These are phyloP conservation scores for Phytopythium boreale DNA, from an alignment of 352 stramenopile species.

Conservation along the genomic window DNA sequence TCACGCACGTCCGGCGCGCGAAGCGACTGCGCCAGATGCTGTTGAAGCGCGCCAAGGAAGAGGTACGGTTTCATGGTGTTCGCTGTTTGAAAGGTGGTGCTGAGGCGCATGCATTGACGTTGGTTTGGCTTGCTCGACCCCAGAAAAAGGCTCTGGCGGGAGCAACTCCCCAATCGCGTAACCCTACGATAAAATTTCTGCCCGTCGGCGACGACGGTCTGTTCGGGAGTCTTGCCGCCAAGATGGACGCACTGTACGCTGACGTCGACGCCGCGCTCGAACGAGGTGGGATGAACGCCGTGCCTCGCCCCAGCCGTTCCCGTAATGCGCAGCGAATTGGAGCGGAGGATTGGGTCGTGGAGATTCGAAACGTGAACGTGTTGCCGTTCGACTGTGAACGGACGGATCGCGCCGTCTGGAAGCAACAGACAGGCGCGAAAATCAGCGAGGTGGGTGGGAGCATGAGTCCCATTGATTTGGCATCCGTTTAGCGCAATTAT, in stretches of 20 bases:
- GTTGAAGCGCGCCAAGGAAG: neutral
- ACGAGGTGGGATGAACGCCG: neutral
- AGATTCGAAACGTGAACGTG: neutral
- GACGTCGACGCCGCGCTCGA: neutral
- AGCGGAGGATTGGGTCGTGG: neutral
- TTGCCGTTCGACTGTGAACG: neutral
- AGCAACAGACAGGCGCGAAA: neutral
- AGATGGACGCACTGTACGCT: neutral
- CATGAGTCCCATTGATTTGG: neutral
- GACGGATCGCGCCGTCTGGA: neutral
- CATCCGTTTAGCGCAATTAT: neutral
- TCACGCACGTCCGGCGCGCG: neutral
- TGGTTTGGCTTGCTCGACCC: neutral
- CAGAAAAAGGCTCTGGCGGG: neutral
- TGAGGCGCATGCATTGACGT: neutral
- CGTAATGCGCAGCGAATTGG: neutral
- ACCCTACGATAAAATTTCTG: neutral
- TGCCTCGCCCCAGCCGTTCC: neutral
- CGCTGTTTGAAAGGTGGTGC: neutral
- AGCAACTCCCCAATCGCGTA: neutral
- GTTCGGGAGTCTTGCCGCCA: neutral
- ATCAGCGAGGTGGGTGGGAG: neutral
- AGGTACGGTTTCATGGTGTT: neutral
- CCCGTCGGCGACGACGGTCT: neutral
- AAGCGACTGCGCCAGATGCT: conserved; percentile 3